Base-by-base conservation (phyloP, 2,329 filamentous ascomycete genomes). In the Magnaporthiopsis rhizophila region DNA sequence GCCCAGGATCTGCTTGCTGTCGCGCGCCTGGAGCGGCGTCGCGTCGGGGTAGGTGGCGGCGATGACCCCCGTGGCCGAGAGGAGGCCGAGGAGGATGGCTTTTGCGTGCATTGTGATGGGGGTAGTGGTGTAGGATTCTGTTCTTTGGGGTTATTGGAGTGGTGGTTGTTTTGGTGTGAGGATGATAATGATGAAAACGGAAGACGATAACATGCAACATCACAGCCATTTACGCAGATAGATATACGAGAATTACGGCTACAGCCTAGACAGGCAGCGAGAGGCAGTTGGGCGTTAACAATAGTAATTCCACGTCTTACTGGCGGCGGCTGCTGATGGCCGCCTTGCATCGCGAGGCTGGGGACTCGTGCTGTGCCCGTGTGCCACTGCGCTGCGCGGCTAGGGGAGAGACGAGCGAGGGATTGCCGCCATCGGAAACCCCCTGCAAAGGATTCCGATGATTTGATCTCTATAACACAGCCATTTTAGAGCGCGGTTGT, bases 41-140 rank as follows among this genome's bases (percentile, higher is more conserved):
- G 32, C 18, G 36, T 30, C 36, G 0, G 38, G 15, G 24, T 38
- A n/a, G 38, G 50, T 28, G 38, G 30, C 60, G 60, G 60, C 36
- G 38, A 62, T 30, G 38, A 13, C 60, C 24, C 60, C 60, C 60
- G 60, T 53, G 21, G 60, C 36, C 60, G 60, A 62, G 34, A 62
- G 60, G 38, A 62, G 60, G 60, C 60, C 50, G 13, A 62, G 26
- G 36, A 62, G 60, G 38, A 45, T 26, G 36, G n/a, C 21, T 24
- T 62, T 62, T 21, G 50, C 7, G n/a, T 62, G 60, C 60, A 62
- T 62, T 26, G 60, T 62, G 32, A 15, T n/a, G 13, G n/a, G 38
- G 7, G 38, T 45, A 6, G 7, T 50, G 36, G 12, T 61, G 4
- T 21, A 36, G 34, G 34, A 36, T 8, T 50, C 4, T 21, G 38